Evolutionary conservation across 2,329 filamentous ascomycete genomes (phyloP).

Genomic region (Trichoderma breve): DNA sequence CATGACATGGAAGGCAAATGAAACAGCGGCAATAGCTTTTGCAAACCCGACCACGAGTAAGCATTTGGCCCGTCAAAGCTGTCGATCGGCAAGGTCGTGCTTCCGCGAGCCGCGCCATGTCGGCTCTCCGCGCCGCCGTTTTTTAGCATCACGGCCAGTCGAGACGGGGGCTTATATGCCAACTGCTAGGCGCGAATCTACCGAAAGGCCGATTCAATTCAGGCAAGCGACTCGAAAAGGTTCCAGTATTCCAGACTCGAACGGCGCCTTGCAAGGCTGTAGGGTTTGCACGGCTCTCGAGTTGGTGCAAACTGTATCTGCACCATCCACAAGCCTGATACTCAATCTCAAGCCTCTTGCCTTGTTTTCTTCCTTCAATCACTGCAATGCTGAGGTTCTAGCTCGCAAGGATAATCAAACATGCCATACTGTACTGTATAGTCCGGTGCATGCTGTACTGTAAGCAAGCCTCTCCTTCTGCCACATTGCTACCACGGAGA

Average conservation of each 20-base stretch:
- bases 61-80: background rate
- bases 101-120: slow-evolving; percentile 11
- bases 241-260: background rate
- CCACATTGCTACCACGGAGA: background rate
- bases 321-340: background rate
- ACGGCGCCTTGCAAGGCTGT: background rate
- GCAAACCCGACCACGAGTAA: background rate
- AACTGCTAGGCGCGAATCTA: background rate
- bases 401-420: background rate
- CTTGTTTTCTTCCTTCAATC: background rate
- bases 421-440: background rate
- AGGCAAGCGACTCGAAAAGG: background rate
- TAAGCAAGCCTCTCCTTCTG: background rate
- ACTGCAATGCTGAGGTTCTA: too few relatives aligned
- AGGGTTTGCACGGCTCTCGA: background rate
- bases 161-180: background rate
- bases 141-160: slow-evolving; percentile 6
- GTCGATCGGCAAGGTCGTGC: slow-evolving; percentile 6
- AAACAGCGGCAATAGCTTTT: background rate
- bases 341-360: background rate
- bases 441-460: background rate
- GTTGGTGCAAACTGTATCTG: background rate
- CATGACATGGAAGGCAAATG: background rate
- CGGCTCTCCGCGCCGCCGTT: slow-evolving; percentile 1
- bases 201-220: background rate